Base-by-base conservation (phyloP, 192 early-diverging fungal species). In the Radiomyces spectabilis region DNA sequence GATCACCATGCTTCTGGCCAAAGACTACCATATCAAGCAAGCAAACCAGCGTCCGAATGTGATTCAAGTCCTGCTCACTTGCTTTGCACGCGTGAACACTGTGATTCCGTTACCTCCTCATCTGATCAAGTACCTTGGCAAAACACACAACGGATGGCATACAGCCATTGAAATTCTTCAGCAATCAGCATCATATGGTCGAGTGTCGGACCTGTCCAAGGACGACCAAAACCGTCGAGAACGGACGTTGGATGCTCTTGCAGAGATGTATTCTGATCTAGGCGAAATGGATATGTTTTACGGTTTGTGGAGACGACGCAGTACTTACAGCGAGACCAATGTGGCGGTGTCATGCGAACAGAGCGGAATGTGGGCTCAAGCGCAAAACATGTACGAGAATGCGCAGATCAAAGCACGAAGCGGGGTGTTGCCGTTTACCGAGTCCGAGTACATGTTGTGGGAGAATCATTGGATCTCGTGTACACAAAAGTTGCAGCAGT, bases 371-470 rank as follows among this genome's bases (percentile, higher is more conserved):
- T 99, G 95, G 95, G 72, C 73, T 21, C 84, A 87, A 32, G 94
- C 97, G 1, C 95, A 98, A 63, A 75, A 72, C 21, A 77, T 88
- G 59, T 97, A 94, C 47, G 97, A 98, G 68, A 83, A 70, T 26
- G 97, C 95, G 5, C 95, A 97, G 53, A 80, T 78, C 46, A 97
- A 97, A 59, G 93, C 91, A 5, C 74, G 93, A 22, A 87, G 81
- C 2, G 89, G 92, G 0, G 80, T 83, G 1, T 63, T 93, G 29
- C 88, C 90, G 12, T 97, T 94, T 56, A 85, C 85, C 24, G 97
- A 99, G 68, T 82, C 91, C 1, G 97, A 99, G 52, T 99, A 97
- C 66, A 77, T 79, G 24, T 68, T 99, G 18, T 99, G 97, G 97
- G 97, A 99, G 75, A 83, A 94, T 49, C 91, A 93, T 49, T 99